Conservation (phyloP, 2,329 filamentous ascomycete species). For the Xylaria sp. region DNA sequence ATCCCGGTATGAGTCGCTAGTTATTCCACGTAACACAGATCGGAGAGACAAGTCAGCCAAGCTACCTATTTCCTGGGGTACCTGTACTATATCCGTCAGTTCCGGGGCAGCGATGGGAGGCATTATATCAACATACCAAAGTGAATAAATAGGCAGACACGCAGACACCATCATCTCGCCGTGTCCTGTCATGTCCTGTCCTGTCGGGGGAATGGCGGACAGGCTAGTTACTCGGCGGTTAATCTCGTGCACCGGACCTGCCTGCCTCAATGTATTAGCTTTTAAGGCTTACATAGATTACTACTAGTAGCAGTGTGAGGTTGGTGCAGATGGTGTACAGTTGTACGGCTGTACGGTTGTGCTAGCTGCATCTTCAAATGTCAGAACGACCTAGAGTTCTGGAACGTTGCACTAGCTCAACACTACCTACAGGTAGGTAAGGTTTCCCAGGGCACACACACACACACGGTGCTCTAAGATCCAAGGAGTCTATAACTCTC, state of each 20-base stretch:
- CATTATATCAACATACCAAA: not conserved
- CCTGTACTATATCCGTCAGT: conserved; percentile 6
- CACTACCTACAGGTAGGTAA: not conserved
- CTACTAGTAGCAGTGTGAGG: not conserved
- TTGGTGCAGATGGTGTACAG: not conserved
- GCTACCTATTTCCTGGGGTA: not conserved
- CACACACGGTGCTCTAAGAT: not conserved
- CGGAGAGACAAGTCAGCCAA: not conserved
- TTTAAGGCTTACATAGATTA: not conserved
- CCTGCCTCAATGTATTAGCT: not conserved
- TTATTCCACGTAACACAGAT: conserved; percentile 16
- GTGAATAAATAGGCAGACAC: not conserved
- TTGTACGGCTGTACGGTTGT: not conserved
- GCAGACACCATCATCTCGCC: not conserved
- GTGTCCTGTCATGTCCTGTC: not conserved
- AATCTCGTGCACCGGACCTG: not conserved
- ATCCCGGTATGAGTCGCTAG: conserved; percentile 24
- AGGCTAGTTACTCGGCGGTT: not conserved
- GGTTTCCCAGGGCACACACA: not conserved
- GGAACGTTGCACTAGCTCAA: conserved; percentile 25
- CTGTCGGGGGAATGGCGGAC: not conserved
- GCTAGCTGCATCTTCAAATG: conserved; percentile 1
- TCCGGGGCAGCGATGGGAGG: conserved; percentile 12
- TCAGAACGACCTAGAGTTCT: conserved; percentile 3
- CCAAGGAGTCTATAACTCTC: not conserved